phyloP scores from a whole-genome alignment of 2,329 filamentous ascomycete genomes.

The Ophiocordyceps camponoti-floridani region DNA sequence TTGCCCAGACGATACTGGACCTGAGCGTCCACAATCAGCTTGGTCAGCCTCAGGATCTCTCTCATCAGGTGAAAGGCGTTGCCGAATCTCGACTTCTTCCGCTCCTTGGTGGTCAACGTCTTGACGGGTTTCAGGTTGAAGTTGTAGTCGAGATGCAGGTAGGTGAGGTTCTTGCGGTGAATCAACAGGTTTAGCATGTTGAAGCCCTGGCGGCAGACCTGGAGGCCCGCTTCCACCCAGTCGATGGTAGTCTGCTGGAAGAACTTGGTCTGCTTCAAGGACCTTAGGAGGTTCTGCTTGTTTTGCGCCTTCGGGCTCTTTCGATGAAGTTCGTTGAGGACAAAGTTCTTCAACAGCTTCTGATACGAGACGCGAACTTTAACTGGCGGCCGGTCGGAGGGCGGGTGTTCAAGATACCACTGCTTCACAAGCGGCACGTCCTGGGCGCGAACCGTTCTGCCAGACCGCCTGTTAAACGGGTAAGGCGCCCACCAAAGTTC shows the following conservation, averaged over 20 bases:
- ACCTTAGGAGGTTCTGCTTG: constrained; percentile 79
- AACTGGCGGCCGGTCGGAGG: constrained; percentile 67
- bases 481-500: constrained; percentile 96
- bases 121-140: constrained; percentile 99
- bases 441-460: constrained; percentile 89
- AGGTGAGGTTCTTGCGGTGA: constrained; percentile 95
- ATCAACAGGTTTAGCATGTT: constrained; percentile 98
- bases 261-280: constrained; percentile 91
- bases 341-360: constrained; percentile 89
- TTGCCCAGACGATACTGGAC: constrained; percentile 96
- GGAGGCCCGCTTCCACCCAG: constrained; percentile 96
- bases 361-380: constrained; percentile 98
- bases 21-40: constrained; percentile 95
- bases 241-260: constrained; percentile 99
- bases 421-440: constrained; percentile 96
- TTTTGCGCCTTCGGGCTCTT: constrained; percentile 90
- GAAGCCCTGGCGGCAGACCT: constrained; percentile 95
- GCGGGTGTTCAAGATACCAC: constrained; percentile 94
- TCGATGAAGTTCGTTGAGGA: constrained; percentile 92
- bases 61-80: constrained; percentile 99
- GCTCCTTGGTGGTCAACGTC: constrained; percentile 93
- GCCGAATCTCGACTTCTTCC: constrained; percentile 97
- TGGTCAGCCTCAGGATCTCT: constrained; percentile 87
- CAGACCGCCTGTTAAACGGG: constrained; percentile 85
- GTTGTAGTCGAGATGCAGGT: constrained; percentile 96